These are phyloP conservation scores for Aspergillus novofumigatus DNA, from an alignment of 2,329 filamentous ascomycete genomes.

Conservation along the genomic window DNA sequence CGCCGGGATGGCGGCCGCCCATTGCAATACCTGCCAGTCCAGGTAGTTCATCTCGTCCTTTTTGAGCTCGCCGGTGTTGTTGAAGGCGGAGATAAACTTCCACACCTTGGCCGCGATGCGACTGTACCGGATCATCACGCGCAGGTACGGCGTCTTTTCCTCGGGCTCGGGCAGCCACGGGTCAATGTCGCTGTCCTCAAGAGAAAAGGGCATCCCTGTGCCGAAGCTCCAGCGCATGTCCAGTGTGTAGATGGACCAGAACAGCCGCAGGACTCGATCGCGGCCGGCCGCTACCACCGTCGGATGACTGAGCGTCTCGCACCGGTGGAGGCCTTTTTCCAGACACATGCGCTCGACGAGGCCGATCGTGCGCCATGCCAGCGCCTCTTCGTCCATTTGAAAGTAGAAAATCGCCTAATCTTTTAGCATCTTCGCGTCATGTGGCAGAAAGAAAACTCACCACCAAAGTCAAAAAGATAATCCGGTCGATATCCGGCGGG, in stretches of 20 bases:
- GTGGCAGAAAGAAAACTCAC: conserved; percentile 14
- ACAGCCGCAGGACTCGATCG: conserved; percentile 65
- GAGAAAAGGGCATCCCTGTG: conserved; percentile 76
- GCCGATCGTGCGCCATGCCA: conserved; percentile 87
- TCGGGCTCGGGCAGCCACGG: conserved; percentile 70
- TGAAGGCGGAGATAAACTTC: conserved; percentile 71
- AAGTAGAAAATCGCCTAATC: conserved; percentile 72
- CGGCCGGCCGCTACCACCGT: conserved; percentile 66
- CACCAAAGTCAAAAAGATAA: conserved; percentile 54
- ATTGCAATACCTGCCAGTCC: conserved; percentile 77
- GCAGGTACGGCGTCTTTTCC: conserved; percentile 61
- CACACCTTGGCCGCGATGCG: conserved; percentile 80
- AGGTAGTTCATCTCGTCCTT: conserved; percentile 73
- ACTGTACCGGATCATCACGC: conserved; percentile 83
- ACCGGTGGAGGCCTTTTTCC: conserved; percentile 76
- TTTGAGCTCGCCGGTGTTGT: conserved; percentile 60
- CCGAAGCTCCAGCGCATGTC: conserved; percentile 85
- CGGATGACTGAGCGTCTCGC: conserved; percentile 63
- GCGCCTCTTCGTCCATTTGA: conserved; percentile 75
- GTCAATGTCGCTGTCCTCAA: conserved; percentile 82
- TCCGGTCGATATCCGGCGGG: conserved; percentile 54
- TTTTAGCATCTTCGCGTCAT: conserved; percentile 1
- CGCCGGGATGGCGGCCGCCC: conserved; percentile 69
- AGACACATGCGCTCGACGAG: conserved; percentile 74
- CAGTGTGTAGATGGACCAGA: conserved; percentile 85